Evolutionary conservation across 2,329 filamentous ascomycete genomes (phyloP), one percentile per base, ranked within the genome.

Genomic region (Fusarium redolens): DNA sequence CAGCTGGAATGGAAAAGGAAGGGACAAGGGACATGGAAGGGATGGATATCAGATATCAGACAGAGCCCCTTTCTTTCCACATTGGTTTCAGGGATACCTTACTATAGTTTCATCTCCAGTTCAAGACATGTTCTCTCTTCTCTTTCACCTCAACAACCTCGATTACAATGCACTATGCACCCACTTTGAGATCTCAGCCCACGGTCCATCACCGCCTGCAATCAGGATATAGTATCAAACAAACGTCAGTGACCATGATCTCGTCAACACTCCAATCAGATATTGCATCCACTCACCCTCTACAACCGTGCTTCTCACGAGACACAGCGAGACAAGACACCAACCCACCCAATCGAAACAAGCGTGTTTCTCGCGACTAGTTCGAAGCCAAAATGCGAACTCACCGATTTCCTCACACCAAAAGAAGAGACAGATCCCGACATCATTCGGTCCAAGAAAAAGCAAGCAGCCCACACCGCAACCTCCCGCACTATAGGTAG

Each of bases 381-480:
- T 44, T 55, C 56, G 70, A 73, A 73, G 66, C 70, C 70, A 73
- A 73, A 72, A 71, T 45, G 57, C 54, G 48, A 73, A 54, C 55
- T 64, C 71, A 59, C 68, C 67, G 57, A 59, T 71, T 52, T 59
- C 47, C 55, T 48, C 44, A 44, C 47, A 48, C 41, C 40, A 41
- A 51, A 51, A 65, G 33, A 58, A 68, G 69, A 54, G 28, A 57
- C 59, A 68, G 51, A 61, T 55, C 47, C 71, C 71, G 71, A 73
- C 59, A 73, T 74, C 56, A 73, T 69, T 73, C 71, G 71, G 59
- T 61, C 67, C 40, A 56, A 54, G 37, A 69, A 73, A 72, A 72
- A 57, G 41, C 40, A 57, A 73, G 73, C 59, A 69, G 51, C 56
- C 71, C 67, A 73, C 71, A 73, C 71, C 71, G 71, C 71, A 72